These are phyloP conservation scores for Chalciporus chontae DNA, from an alignment of 768 basidiomycete species.

Conservation along the genomic window DNA sequence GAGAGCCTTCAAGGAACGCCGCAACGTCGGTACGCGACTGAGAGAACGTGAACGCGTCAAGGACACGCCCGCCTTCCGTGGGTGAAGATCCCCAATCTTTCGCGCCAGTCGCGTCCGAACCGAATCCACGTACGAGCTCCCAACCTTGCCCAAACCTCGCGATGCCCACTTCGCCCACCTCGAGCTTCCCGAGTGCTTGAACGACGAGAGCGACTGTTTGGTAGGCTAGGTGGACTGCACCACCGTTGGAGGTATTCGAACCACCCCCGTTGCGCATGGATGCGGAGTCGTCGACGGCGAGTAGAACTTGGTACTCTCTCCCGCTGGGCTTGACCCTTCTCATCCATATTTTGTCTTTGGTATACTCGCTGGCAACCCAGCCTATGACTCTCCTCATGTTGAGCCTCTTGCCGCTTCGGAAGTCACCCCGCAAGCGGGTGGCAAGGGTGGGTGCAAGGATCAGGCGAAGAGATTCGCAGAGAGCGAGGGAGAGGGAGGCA, in stretches of 20 bases:
- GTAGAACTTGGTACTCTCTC: constrained; percentile 91
- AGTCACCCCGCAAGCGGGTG: constrained; percentile 93
- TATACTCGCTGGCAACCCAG: constrained; percentile 98
- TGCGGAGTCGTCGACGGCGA: constrained; percentile 93
- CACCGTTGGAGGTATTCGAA: constrained; percentile 2
- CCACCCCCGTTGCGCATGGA: constrained; percentile 60
- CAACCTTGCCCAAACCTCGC: constrained; percentile 87
- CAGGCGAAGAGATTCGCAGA: constrained; percentile 95
- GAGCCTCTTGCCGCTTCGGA: constrained; percentile 93
- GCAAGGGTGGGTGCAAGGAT: constrained; percentile 94
- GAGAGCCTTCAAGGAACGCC: constrained; percentile 73
- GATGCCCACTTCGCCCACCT: constrained; percentile 92
- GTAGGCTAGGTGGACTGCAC: constrained; percentile 80
- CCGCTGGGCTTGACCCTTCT: constrained; percentile 90
- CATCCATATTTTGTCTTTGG: constrained; percentile 99
- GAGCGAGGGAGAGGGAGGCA: constrained; percentile 81
- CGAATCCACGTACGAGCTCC: constrained; percentile 87
- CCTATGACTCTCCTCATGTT: constrained; percentile 99
- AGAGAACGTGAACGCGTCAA: constrained; percentile 83
- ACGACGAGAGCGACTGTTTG: constrained; percentile 90
- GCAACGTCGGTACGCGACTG: constrained; percentile 89
- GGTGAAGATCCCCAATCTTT: constrained; percentile 37
- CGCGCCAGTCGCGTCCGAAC: constrained; percentile 76
- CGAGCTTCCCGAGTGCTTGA: constrained; percentile 85
- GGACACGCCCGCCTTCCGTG: constrained; percentile 40